Evolutionary conservation across 2,329 filamentous ascomycete genomes (phyloP).

Genomic region (Talaromyces funiculosus): DNA sequence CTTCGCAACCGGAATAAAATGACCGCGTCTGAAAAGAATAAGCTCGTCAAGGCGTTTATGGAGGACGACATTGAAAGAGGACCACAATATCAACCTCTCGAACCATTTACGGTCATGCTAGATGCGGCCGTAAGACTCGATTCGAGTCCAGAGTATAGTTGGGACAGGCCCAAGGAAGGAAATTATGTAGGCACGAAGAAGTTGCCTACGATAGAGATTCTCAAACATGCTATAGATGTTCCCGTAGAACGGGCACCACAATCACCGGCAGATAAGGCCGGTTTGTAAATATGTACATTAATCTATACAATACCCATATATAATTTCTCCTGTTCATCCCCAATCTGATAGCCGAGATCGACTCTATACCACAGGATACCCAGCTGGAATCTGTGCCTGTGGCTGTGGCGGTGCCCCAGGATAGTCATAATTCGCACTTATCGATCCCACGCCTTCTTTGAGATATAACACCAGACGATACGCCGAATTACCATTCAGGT

Average conservation of each 20-base stretch:
- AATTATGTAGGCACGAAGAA: not conserved
- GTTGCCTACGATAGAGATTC: conserved; percentile 24
- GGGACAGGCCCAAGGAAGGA: not conserved
- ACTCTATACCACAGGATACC: not conserved
- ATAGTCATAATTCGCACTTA: conserved; percentile 34
- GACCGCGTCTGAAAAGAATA: conserved; percentile 20
- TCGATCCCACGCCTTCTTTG: conserved; percentile 53
- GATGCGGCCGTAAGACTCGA: conserved; percentile 32
- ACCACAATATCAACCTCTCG: conserved; percentile 19
- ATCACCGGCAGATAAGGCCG: not conserved
- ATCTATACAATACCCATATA: not conserved
- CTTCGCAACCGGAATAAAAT: conserved; percentile 14
- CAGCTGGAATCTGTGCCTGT: no score
- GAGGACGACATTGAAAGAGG: conserved; percentile 26
- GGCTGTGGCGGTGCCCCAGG: conserved; percentile 1
- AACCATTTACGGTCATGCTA: conserved; percentile 29
- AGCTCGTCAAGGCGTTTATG: conserved; percentile 24
- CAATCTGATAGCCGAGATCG: no score
- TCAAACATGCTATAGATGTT: conserved; percentile 31
- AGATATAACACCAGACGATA: conserved; percentile 81
- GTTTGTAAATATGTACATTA: conserved; percentile 6
- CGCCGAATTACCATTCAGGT: conserved; percentile 91
- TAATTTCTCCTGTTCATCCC: not conserved
- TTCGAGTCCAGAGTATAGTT: not conserved
- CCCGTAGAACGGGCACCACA: conserved; percentile 17